Conservation (phyloP, 176 grass and related monocot species). For the Pontederia crassipes region DNA sequence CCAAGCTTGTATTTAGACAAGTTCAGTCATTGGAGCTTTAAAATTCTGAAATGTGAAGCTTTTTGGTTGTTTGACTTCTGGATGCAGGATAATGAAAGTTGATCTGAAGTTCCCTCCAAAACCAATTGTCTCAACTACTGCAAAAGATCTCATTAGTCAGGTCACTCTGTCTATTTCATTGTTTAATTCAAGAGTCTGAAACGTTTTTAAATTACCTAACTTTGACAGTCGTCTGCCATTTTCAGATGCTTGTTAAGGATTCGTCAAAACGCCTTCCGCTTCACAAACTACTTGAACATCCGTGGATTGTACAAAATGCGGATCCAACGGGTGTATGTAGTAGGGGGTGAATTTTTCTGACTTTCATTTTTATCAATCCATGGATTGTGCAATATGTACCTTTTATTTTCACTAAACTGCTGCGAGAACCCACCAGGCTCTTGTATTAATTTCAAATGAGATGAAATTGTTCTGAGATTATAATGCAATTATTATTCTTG, state of each 20-base stretch:
- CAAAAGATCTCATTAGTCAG: slow-evolving; percentile 2
- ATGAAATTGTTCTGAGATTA: too few species aligned
- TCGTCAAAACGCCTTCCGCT: neutral
- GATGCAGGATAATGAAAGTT: slow-evolving; percentile 1
- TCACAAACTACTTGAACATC: slow-evolving; percentile 1
- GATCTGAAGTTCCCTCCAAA: slow-evolving; percentile 4
- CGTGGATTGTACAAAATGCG: neutral
- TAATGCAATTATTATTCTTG: too few species aligned
- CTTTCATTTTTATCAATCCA: too few species aligned
- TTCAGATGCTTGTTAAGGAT: slow-evolving; percentile 1
- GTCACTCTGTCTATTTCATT: neutral
- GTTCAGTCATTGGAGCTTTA: too few species aligned
- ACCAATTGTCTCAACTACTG: neutral
- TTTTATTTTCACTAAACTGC: too few species aligned
- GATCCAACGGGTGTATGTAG: neutral
- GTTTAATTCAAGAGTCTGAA: neutral
- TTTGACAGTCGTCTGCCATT: neutral
- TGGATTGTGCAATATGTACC: too few species aligned
- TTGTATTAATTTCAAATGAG: too few species aligned
- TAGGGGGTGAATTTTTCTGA: neutral
- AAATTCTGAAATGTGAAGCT: too few species aligned
- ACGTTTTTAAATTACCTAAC: neutral
- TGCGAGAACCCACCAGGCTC: too few species aligned
- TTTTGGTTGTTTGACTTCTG: neutral
- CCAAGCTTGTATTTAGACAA: too few species aligned